Evolutionary conservation across 768 basidiomycete species (phyloP).

Genomic region (Tricholoma sp.): DNA sequence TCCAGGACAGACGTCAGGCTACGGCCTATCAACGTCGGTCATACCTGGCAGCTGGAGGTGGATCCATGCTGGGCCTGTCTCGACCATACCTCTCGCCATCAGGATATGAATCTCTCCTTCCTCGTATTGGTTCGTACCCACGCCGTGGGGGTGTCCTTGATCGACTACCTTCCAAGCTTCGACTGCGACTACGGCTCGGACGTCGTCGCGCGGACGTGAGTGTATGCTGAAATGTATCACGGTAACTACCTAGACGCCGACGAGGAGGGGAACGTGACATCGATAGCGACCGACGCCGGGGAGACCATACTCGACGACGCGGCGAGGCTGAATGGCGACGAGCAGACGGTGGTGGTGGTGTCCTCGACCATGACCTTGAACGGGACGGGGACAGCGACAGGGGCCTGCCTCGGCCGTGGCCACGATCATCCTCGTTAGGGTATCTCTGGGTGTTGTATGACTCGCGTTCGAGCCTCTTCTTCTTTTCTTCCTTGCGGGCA

Average conservation of each 20-base stretch:
- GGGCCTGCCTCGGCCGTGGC: slow-evolving; percentile 8
- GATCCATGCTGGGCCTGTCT: background rate
- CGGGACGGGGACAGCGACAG: slow-evolving; percentile 22
- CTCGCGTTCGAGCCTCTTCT: slow-evolving; percentile 24
- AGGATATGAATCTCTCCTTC: background rate
- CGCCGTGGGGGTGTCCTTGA: background rate
- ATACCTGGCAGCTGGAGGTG: too few relatives aligned
- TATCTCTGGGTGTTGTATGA: slow-evolving; percentile 10
- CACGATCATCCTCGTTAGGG: slow-evolving; percentile 16
- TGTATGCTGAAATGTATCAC: background rate
- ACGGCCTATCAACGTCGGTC: too few relatives aligned
- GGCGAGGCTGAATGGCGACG: background rate
- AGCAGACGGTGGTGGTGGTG: slow-evolving; percentile 3
- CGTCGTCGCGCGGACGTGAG: background rate
- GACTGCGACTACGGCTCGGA: background rate
- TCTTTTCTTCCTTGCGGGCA: slow-evolving; percentile 47
- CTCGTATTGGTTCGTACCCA: slow-evolving; percentile 14
- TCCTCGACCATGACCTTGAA: slow-evolving; percentile 20
- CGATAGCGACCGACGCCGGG: background rate
- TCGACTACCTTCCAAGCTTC: background rate
- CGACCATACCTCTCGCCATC: background rate
- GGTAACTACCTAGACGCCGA: background rate
- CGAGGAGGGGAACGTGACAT: background rate
- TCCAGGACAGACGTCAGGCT: too few relatives aligned
- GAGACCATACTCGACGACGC: background rate